Evolutionary conservation across 2,329 filamentous ascomycete genomes (phyloP).

Genomic region (Ceratocystis papillata): DNA sequence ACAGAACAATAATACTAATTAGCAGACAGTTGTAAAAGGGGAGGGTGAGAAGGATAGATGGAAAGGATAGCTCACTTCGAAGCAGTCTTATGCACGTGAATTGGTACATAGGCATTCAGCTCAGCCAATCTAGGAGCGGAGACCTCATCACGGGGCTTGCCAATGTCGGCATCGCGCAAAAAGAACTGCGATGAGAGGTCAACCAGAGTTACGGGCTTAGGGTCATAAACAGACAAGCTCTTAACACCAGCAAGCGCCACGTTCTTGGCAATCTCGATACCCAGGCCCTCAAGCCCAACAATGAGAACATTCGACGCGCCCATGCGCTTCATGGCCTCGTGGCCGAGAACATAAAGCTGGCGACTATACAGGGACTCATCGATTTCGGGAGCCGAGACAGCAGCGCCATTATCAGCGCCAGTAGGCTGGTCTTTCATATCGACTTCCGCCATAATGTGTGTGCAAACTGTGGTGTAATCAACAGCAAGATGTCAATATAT

Average conservation of each 20-base stretch:
- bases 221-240: constrained; percentile 87
- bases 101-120: constrained; percentile 91
- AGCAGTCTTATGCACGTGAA: constrained; percentile 57
- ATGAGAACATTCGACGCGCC: constrained; percentile 88
- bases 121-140: constrained; percentile 86
- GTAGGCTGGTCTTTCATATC: constrained; percentile 39
- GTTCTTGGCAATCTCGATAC: constrained; percentile 98
- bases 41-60: not conserved
- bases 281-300: constrained; percentile 82
- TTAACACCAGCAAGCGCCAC: constrained; percentile 97
- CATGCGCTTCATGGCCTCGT: constrained; percentile 98
- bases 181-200: constrained; percentile 98
- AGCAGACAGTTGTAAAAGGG: not conserved
- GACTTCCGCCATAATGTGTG: constrained; percentile 43
- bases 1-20: not conserved
- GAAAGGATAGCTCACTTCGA: constrained; percentile 35
- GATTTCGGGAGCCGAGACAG: constrained; percentile 48
- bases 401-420: constrained; percentile 31
- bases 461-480: constrained; percentile 34
- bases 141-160: constrained; percentile 77
- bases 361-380: constrained; percentile 64
- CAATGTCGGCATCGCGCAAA: constrained; percentile 74
- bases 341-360: constrained; percentile 60
- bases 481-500: too few species aligned
- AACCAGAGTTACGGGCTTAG: constrained; percentile 67